Evolutionary conservation across 2,329 filamentous ascomycete genomes (phyloP).

Genomic region (Fusarium sp.): DNA sequence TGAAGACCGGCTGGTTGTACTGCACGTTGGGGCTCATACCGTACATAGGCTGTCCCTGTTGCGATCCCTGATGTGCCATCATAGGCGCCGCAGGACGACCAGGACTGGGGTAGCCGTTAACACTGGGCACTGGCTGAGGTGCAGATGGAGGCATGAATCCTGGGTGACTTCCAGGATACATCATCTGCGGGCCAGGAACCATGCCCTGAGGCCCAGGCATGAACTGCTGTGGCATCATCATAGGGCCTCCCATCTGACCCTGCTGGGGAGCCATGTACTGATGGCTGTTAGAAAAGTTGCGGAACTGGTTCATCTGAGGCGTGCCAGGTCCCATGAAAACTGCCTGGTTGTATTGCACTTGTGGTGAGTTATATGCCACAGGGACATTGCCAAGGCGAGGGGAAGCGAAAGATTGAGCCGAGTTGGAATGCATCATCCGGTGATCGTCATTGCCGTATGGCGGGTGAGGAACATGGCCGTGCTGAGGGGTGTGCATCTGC

Average conservation of each 20-base stretch:
- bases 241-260: constrained; percentile 77
- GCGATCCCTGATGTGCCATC: constrained; percentile 96
- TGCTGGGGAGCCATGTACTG: constrained; percentile 80
- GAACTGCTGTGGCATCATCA: constrained; percentile 88
- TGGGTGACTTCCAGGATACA: constrained; percentile 77
- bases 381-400: constrained; percentile 80
- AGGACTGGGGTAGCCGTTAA: constrained; percentile 89
- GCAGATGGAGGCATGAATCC: constrained; percentile 74
- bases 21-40: constrained; percentile 82
- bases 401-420: constrained; percentile 86
- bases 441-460: constrained; percentile 84
- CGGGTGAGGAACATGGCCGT: constrained; percentile 73
- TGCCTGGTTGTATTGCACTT: constrained; percentile 78
- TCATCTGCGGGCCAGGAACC: constrained; percentile 79
- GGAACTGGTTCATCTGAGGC: constrained; percentile 77
- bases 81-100: constrained; percentile 82
- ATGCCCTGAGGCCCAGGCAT: constrained; percentile 80
- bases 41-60: constrained; percentile 85
- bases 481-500: constrained; percentile 80
- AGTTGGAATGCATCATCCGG: constrained; percentile 89
- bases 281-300: constrained; percentile 76
- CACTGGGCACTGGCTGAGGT: constrained; percentile 72
- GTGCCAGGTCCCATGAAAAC: constrained; percentile 78
- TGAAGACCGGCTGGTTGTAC: constrained; percentile 80
- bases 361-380: constrained; percentile 77